These are phyloP conservation scores for Leccinum angustisporum DNA, from an alignment of 1,284 basidiomycete species.

Conservation along the genomic window DNA sequence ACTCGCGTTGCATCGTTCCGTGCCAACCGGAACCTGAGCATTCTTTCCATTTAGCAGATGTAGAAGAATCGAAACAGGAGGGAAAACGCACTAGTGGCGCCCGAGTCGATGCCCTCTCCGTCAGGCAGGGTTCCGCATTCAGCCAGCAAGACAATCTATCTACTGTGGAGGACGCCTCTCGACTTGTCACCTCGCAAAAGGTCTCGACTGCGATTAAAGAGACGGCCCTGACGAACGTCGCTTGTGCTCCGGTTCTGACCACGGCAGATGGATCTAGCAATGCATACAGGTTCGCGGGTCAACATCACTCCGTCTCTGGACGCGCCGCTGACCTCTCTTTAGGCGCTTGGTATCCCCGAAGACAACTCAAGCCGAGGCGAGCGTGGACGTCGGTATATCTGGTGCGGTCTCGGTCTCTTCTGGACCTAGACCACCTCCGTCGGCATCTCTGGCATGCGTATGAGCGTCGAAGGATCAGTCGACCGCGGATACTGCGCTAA, in stretches of 20 bases:
- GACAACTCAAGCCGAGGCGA: neutral
- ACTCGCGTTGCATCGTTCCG: neutral
- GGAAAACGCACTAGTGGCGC: neutral
- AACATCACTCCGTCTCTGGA: neutral
- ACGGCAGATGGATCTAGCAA: neutral
- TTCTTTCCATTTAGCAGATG: neutral
- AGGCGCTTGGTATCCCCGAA: neutral
- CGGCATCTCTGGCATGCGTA: neutral
- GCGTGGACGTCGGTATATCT: too few species aligned
- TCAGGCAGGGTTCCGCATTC: neutral
- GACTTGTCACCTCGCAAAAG: neutral
- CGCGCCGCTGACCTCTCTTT: neutral
- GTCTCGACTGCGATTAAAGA: neutral
- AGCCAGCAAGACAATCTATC: neutral
- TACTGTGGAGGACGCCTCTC: neutral
- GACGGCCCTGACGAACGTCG: neutral
- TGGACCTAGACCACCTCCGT: neutral
- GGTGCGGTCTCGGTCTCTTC: neutral
- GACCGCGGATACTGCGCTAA: neutral
- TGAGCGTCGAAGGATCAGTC: neutral
- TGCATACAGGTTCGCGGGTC: constrained; percentile 3
- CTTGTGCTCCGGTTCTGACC: neutral
- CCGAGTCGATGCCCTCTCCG: neutral
- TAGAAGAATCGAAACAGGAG: neutral
- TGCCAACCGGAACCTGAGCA: neutral